A percentile compares a stretch with the other conserved stretches of the same genome.
These are phyloP conservation scores for Citrus unshiu DNA, from an alignment of 345 rosid genomes.

Conservation along the genomic window DNA sequence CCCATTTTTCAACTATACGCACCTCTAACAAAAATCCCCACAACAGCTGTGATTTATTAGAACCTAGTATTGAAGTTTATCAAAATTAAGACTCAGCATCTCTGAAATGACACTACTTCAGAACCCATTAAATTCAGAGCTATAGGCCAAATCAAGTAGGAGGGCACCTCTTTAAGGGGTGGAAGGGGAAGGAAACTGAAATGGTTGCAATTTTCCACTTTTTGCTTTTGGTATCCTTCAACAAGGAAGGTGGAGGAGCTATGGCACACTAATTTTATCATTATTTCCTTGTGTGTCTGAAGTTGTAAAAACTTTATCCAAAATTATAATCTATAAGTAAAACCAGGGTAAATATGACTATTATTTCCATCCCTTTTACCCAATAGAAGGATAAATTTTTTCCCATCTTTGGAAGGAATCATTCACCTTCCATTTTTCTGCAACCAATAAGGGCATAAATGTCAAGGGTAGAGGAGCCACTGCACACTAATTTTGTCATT, in stretches of 20 bases:
- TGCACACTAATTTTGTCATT: not conserved
- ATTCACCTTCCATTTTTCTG: not conserved
- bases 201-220: not conserved
- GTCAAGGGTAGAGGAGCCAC: not conserved
- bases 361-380: not conserved
- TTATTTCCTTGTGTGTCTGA: not conserved
- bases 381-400: not conserved
- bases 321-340: not conserved
- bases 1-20: not conserved
- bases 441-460: not conserved
- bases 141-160: not conserved
- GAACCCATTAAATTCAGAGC: not conserved
- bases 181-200: not conserved
- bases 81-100: not conserved
- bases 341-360: not conserved
- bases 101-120: too few relatives aligned
- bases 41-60: not conserved
- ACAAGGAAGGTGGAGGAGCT: not conserved
- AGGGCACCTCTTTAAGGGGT: not conserved
- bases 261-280: not conserved
- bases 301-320: not conserved
- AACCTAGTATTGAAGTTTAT: not conserved
- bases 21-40: not conserved
- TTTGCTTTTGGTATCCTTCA: not conserved
- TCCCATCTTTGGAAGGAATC: not conserved